phyloP scores from a whole-genome alignment of 1,284 basidiomycete species.

The Tremellales sp. region DNA sequence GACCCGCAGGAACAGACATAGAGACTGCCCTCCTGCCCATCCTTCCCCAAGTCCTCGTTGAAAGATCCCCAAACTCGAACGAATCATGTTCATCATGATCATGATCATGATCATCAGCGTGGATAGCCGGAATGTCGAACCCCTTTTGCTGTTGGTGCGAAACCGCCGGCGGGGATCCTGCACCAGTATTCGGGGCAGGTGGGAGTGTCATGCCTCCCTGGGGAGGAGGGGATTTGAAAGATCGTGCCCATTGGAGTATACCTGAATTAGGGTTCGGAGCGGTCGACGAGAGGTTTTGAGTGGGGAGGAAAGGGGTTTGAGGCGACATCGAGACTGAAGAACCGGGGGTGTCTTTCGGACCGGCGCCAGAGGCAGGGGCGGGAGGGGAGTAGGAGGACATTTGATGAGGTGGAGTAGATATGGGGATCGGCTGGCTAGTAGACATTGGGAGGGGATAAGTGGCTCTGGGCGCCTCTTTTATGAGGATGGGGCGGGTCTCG shows the following conservation, averaged over 20 bases:
- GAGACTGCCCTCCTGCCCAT: slow-evolving; percentile 30
- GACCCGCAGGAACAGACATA: slow-evolving; percentile 13
- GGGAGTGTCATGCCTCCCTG: neutral
- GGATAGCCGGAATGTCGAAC: slow-evolving; percentile 6
- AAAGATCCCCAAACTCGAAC: slow-evolving; percentile 39
- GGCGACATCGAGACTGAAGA: slow-evolving; percentile 26
- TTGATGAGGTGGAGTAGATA: neutral
- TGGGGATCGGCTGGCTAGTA: neutral
- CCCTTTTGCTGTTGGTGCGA: slow-evolving; percentile 6
- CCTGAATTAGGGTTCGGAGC: slow-evolving; percentile 3
- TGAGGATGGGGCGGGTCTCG: too few relatives aligned
- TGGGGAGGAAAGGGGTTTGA: slow-evolving; percentile 25
- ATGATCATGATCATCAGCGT: slow-evolving; percentile 18
- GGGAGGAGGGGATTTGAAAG: slow-evolving; percentile 11
- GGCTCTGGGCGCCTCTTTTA: too few relatives aligned
- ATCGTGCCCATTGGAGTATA: slow-evolving; percentile 14
- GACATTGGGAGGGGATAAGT: neutral
- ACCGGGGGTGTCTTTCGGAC: slow-evolving; percentile 15
- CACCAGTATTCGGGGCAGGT: neutral
- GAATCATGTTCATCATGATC: slow-evolving; percentile 31
- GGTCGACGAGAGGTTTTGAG: slow-evolving; percentile 6
- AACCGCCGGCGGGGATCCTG: neutral
- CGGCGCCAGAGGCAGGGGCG: too few relatives aligned
- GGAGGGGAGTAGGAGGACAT: neutral
- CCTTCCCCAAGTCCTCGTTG: slow-evolving; percentile 28